Percentiles rank a stretch among this genome's conserved stretches.
Conservation (phyloP, 2,329 filamentous ascomycete genomes). For the Malbranchea zuffiana region DNA sequence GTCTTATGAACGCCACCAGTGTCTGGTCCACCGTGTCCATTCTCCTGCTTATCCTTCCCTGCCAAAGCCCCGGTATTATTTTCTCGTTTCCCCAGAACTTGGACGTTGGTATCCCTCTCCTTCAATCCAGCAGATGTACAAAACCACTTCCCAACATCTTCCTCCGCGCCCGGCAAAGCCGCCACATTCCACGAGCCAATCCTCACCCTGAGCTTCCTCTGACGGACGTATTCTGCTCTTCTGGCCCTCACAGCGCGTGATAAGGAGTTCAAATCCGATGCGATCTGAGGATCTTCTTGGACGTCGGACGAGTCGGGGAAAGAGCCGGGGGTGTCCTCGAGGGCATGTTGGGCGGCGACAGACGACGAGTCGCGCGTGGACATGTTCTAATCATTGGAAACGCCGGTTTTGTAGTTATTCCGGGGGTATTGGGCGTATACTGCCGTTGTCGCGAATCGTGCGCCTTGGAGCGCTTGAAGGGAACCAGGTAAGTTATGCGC, state of each 20-base stretch:
- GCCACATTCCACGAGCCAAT: conserved; percentile 95
- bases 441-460: too few species aligned
- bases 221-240: conserved; percentile 65
- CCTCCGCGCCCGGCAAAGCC: conserved; percentile 69
- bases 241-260: conserved; percentile 57
- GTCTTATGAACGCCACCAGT: too few species aligned
- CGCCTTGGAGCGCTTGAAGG: too few species aligned
- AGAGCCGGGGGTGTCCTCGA: conserved; percentile 39
- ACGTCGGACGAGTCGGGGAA: conserved; percentile 30
- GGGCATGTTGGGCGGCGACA: conserved; percentile 1
- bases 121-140: conserved; percentile 45
- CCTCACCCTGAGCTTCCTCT: conserved; percentile 69
- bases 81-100: too few species aligned
- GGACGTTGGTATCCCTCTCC: too few species aligned
- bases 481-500: too few species aligned
- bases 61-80: not conserved
- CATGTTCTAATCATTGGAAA: not conserved
- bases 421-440: too few species aligned
- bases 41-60: too few species aligned
- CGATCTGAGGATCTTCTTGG: conserved; percentile 11
- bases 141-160: conserved; percentile 84
- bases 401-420: too few species aligned
- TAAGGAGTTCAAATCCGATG: conserved; percentile 34
- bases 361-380: not conserved
- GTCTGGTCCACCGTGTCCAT: too few species aligned